These are phyloP conservation scores for Neofusicoccum parvum DNA, from an alignment of 2,329 filamentous ascomycete genomes.

Conservation along the genomic window DNA sequence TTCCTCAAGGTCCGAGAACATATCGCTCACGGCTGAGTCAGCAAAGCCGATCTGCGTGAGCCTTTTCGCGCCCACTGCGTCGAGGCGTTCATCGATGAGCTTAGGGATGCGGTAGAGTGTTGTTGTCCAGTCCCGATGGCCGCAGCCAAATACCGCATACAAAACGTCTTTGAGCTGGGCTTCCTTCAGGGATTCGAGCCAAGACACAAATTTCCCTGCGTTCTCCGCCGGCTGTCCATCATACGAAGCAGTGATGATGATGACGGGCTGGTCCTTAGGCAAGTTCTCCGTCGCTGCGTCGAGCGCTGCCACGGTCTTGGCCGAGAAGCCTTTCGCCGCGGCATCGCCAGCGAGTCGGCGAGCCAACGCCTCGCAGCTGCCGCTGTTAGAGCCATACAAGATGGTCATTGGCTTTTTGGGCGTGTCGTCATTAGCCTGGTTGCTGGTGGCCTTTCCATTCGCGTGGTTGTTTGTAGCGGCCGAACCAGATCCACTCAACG, in stretches of 20 bases:
- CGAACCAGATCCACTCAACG: conserved; percentile 30
- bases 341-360: conserved; percentile 40
- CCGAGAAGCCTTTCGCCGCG: conserved; percentile 38
- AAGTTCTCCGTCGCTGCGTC: conserved; percentile 39
- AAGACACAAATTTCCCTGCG: conserved; percentile 44
- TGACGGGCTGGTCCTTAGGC: conserved; percentile 39
- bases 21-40: conserved; percentile 41
- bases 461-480: conserved; percentile 1
- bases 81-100: conserved; percentile 36
- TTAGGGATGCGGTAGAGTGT: conserved; percentile 47
- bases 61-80: conserved; percentile 33
- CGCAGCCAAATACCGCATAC: conserved; percentile 46
- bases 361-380: conserved; percentile 46
- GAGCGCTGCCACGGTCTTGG: conserved; percentile 36
- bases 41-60: conserved; percentile 37
- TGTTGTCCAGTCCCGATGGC: conserved; percentile 45
- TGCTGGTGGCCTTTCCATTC: conserved; percentile 1
- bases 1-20: conserved; percentile 45
- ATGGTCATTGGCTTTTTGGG: conserved; percentile 30
- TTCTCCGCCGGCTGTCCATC: conserved; percentile 49
- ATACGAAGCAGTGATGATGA: conserved; percentile 46
- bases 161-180: conserved; percentile 36
- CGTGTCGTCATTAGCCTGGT: background rate
- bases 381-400: conserved; percentile 45
- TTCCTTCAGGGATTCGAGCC: conserved; percentile 36